Conservation (phyloP, 495 filamentous ascomycete genomes). For the Penicillium soppii region DNA sequence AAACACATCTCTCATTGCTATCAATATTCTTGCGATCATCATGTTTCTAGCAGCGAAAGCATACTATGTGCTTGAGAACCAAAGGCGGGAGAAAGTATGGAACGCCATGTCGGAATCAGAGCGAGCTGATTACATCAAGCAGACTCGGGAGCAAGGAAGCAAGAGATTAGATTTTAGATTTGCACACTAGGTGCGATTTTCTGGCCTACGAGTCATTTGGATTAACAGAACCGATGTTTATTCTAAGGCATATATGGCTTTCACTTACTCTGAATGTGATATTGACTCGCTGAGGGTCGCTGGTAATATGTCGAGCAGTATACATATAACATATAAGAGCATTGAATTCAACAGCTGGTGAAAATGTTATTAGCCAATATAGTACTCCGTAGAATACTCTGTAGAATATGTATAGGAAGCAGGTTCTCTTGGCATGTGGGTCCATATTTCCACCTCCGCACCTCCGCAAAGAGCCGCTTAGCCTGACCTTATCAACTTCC, state of each 20-base stretch:
- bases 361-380: no score
- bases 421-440: not conserved
- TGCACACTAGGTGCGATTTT: slow-evolving; percentile 3
- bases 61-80: slow-evolving; percentile 38
- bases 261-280: no score
- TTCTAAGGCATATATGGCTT: no score
- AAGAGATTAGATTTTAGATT: slow-evolving; percentile 33
- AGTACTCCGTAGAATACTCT: no score
- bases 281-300: no score
- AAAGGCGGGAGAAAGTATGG: slow-evolving; percentile 26
- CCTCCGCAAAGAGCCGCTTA: no score
- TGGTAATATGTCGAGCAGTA: no score
- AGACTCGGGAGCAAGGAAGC: slow-evolving; percentile 25
- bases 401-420: no score
- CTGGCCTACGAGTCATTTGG: not conserved
- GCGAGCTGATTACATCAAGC: slow-evolving; percentile 15
- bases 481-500: not conserved
- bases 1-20: slow-evolving; percentile 47
- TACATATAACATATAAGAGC: no score
- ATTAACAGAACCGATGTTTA: no score
- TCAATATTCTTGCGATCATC: slow-evolving; percentile 41
- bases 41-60: slow-evolving; percentile 28
- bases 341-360: no score
- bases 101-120: slow-evolving; percentile 19
- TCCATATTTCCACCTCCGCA: not conserved